Percentiles rank a stretch among this genome's conserved stretches.
Conservation (phyloP, 768 basidiomycete genomes). For the Hericium coralloides region DNA sequence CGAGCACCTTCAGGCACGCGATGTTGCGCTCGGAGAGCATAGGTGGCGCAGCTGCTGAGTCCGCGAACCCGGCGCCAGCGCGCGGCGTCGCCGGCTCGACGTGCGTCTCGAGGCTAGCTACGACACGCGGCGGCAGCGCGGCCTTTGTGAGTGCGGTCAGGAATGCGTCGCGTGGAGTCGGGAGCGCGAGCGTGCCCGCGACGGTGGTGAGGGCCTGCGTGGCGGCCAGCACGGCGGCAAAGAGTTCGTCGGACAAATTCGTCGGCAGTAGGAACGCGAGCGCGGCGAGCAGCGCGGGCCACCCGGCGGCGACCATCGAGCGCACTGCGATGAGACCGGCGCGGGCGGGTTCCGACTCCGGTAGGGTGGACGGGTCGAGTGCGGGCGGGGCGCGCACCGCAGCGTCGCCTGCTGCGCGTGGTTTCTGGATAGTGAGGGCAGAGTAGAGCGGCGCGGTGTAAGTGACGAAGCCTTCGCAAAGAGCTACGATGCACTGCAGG, state of each 20-base stretch:
- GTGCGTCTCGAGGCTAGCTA: conserved; percentile 70
- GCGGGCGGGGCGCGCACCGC: conserved; percentile 65
- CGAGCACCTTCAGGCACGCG: conserved; percentile 78
- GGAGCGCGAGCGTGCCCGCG: conserved; percentile 79
- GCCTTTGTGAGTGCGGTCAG: conserved; percentile 84
- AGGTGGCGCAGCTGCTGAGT: conserved; percentile 44
- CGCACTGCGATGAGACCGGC: conserved; percentile 55
- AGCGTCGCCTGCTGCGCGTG: conserved; percentile 52
- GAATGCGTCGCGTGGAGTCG: conserved; percentile 89
- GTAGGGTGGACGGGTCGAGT: conserved; percentile 50
- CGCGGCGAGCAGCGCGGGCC: conserved; percentile 89
- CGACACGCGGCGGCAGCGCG: conserved; percentile 84
- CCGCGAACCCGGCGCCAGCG: conserved; percentile 39
- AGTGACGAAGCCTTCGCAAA: conserved; percentile 79
- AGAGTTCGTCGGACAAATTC: conserved; percentile 86
- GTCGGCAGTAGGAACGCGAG: conserved; percentile 85
- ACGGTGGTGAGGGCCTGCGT: conserved; percentile 82
- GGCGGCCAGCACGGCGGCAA: conserved; percentile 76
- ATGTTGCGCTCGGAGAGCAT: conserved; percentile 84
- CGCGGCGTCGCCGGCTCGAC: conserved; percentile 50
- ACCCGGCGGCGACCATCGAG: conserved; percentile 78
- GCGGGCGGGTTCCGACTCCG: conserved; percentile 43
- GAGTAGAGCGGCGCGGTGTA: conserved; percentile 73
- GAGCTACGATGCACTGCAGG: conserved; percentile 76
- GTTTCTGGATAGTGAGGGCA: conserved; percentile 54